phyloP scores from a whole-genome alignment of 2,329 filamentous ascomycete species.

The Neoarthrinium moseri region DNA sequence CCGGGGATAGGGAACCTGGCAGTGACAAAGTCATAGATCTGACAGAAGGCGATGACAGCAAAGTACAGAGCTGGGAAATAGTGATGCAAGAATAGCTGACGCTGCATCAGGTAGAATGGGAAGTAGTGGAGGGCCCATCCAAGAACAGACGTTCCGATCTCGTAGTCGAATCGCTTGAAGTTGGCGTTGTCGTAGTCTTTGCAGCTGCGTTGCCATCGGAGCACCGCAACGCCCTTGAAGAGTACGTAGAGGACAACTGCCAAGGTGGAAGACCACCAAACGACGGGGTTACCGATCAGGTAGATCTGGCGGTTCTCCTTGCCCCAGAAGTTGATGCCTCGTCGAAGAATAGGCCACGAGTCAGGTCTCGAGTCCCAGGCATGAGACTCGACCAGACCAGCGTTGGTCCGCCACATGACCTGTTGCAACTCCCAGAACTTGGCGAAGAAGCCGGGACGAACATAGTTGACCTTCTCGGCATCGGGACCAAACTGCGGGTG shows the following conservation, averaged over 20 bases:
- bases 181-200: constrained; percentile 77
- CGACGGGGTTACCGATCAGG: constrained; percentile 88
- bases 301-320: constrained; percentile 94
- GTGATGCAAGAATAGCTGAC: constrained; percentile 96
- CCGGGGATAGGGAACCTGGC: constrained; percentile 69
- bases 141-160: constrained; percentile 84
- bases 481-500: constrained; percentile 73
- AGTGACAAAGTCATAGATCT: constrained; percentile 83
- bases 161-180: constrained; percentile 98
- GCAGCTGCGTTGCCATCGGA: constrained; percentile 93
- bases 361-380: constrained; percentile 95
- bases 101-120: constrained; percentile 97
- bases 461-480: constrained; percentile 95
- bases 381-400: constrained; percentile 92
- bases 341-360: constrained; percentile 87
- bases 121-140: constrained; percentile 99
- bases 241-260: constrained; percentile 73
- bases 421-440: constrained; percentile 97
- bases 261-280: constrained; percentile 88
- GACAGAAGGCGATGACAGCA: constrained; percentile 83
- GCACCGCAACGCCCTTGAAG: constrained; percentile 84
- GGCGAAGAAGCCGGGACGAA: constrained; percentile 88
- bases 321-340: constrained; percentile 99
- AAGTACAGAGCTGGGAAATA: constrained; percentile 98
- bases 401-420: constrained; percentile 99